Percentiles rank a stretch among this genome's conserved stretches.
Evolutionary conservation across 208 protist genomes (phyloP).

Genomic region (Acanthamoeba sp.): DNA sequence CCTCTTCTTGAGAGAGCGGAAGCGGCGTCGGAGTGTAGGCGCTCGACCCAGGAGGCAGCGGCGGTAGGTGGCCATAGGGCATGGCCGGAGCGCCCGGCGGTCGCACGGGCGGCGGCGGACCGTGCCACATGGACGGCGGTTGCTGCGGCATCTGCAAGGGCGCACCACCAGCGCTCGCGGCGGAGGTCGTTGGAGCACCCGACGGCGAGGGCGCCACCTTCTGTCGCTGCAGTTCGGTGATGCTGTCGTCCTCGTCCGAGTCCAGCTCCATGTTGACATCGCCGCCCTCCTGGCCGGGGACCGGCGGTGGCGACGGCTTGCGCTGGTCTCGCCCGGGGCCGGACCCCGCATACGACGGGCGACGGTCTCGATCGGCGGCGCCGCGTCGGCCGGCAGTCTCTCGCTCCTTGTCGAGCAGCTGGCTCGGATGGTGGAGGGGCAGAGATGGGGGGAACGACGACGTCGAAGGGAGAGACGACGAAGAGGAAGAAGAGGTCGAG

Average conservation of each 20-base stretch:
- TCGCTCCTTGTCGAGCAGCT: neutral
- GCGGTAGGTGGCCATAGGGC: neutral
- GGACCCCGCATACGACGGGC: too few relatives aligned
- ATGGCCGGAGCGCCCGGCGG: neutral
- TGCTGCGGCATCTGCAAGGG: too few relatives aligned
- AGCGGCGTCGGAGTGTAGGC: neutral
- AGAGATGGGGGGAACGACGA: neutral
- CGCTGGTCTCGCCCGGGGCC: neutral
- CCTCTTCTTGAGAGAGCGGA: neutral
- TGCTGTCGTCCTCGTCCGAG: conserved; percentile 52
- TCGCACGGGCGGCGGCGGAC: neutral
- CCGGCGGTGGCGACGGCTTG: neutral
- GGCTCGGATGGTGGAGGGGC: neutral
- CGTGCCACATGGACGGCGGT: neutral
- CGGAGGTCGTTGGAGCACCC: neutral
- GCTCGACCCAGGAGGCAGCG: neutral
- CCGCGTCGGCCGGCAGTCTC: neutral
- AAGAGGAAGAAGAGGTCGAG: neutral
- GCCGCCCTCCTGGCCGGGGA: neutral
- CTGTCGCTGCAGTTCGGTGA: neutral
- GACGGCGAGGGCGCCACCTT: neutral
- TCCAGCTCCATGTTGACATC: conserved; percentile 59
- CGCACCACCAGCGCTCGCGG: too few relatives aligned
- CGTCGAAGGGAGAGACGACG: neutral
- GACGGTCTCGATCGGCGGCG: neutral